Percentiles rank a stretch among this genome's conserved stretches.
These are phyloP conservation scores for Fomes fomentarius DNA, from an alignment of 1,284 basidiomycete species.

Conservation along the genomic window DNA sequence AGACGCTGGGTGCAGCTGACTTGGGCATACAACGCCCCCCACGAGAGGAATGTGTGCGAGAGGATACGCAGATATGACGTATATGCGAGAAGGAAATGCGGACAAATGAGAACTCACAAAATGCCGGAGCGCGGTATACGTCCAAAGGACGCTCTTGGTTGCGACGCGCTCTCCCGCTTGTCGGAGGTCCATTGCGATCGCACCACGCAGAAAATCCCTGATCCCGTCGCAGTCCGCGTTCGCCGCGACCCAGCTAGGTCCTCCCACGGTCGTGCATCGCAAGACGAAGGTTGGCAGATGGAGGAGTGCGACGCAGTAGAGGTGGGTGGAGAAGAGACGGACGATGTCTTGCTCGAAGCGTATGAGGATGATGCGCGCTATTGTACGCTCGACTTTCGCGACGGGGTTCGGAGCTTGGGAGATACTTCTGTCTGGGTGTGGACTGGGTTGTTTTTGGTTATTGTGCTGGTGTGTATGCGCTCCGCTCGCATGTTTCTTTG, in stretches of 20 bases:
- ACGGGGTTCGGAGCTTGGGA: slow-evolving; percentile 56
- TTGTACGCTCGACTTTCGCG: slow-evolving; percentile 63
- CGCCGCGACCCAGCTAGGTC: slow-evolving; percentile 66
- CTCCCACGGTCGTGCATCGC: slow-evolving; percentile 59
- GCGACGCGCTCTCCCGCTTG: slow-evolving; percentile 74
- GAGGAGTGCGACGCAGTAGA: slow-evolving; percentile 62
- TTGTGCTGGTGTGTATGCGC: slow-evolving; percentile 37
- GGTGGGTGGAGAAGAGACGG: slow-evolving; percentile 67
- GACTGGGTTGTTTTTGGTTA: slow-evolving; percentile 42
- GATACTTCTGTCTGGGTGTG: slow-evolving; percentile 54
- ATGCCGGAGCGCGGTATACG: slow-evolving; percentile 71
- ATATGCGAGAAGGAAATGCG: too few relatives aligned
- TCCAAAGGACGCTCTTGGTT: slow-evolving; percentile 76
- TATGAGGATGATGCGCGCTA: slow-evolving; percentile 61
- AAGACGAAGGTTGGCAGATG: slow-evolving; percentile 68
- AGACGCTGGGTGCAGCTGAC: too few relatives aligned
- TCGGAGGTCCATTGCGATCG: slow-evolving; percentile 71
- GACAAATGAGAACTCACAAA: slow-evolving; percentile 46
- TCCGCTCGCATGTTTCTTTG: slow-evolving; percentile 40
- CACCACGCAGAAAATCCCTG: slow-evolving; percentile 70
- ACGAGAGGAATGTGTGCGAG: too few relatives aligned
- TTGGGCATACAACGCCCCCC: too few relatives aligned
- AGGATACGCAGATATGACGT: too few relatives aligned
- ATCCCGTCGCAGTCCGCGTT: slow-evolving; percentile 68
- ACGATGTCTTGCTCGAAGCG: slow-evolving; percentile 73